Evolutionary conservation across 768 basidiomycete genomes (phyloP).

Genomic region (Pulveroboletus frians): DNA sequence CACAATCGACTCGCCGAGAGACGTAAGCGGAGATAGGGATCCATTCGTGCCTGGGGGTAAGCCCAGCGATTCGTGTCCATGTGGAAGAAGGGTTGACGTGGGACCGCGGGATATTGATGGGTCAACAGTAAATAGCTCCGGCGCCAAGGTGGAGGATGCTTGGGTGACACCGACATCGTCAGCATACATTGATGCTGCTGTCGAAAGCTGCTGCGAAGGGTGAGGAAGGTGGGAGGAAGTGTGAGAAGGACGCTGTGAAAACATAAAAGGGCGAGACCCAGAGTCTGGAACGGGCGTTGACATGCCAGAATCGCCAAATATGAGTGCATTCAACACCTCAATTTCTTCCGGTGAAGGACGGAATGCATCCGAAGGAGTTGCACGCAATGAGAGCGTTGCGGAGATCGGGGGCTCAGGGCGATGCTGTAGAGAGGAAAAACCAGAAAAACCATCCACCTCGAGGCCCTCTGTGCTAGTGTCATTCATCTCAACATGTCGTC

Average conservation of each 20-base stretch:
- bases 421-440: neutral
- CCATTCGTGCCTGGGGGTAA: neutral
- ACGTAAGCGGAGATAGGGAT: conserved; percentile 16
- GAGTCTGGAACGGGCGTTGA: conserved; percentile 6
- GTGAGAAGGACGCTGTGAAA: conserved; percentile 2
- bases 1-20: conserved; percentile 5
- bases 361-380: conserved; percentile 10
- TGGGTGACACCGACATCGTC: neutral
- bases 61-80: neutral
- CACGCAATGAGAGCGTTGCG: neutral
- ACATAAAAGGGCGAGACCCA: neutral
- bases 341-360: conserved; percentile 15
- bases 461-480: neutral
- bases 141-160: neutral
- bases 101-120: conserved; percentile 11
- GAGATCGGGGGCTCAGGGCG: neutral
- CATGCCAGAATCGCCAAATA: conserved; percentile 8
- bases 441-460: neutral
- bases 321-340: conserved; percentile 20
- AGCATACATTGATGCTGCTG: neutral
- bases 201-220: neutral
- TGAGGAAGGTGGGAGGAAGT: neutral
- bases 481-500: neutral
- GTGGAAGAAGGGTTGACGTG: neutral
- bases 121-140: neutral